Base-by-base conservation (phyloP, 2,329 filamentous ascomycete species). In the Diaporthe caulivora region DNA sequence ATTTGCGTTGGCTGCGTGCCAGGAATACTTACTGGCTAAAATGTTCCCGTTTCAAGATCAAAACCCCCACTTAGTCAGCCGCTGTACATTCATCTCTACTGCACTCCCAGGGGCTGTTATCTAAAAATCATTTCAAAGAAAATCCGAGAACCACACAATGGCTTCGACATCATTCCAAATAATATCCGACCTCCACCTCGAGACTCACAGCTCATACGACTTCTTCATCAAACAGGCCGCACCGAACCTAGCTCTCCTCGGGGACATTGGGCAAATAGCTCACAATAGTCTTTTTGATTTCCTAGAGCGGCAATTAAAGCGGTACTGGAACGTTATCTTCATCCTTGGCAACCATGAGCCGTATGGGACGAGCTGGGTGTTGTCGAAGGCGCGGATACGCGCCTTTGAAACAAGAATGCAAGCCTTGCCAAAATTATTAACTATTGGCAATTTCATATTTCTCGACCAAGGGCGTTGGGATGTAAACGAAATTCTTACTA, bases 261-360 rank as follows among this genome's bases (percentile, higher is more conserved):
- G 90, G 29, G 88, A 91, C 75, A 87, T 91, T 67, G 89, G 89
- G 62, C 55, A 58, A 15, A 34, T 40, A 5, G 31, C 31, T 18
- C 31, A 58, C 15, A n/a, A 58, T 24, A 34, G 55, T 17, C 31
- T 85, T 85, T 75, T 80, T 86, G 37, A 68, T 44, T 1, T 91
- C 91, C 78, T 91, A 11, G 81, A 78, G 15, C 77, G 76, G 3
- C 88, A 90, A 76, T 83, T 91, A 2, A 44, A 53, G 2, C 80
- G 84, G 9, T 91, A 90, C 76, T 78, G 81, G 8, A 78, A 82
- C 2, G 86, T 91, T 1, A 83, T 91, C 54, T 83, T 90, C 40
- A 82, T 91, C 0, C 78, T 86, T 0, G 88, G 89, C 0, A 91
- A 91, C 75, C 89, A 91, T 77, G 89, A 92, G 77, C 82, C 88